Percentiles rank a stretch among this genome's conserved stretches.
These are phyloP conservation scores for Rhodosporidiobolus sp. DNA, from an alignment of 768 basidiomycete species.

Conservation along the genomic window DNA sequence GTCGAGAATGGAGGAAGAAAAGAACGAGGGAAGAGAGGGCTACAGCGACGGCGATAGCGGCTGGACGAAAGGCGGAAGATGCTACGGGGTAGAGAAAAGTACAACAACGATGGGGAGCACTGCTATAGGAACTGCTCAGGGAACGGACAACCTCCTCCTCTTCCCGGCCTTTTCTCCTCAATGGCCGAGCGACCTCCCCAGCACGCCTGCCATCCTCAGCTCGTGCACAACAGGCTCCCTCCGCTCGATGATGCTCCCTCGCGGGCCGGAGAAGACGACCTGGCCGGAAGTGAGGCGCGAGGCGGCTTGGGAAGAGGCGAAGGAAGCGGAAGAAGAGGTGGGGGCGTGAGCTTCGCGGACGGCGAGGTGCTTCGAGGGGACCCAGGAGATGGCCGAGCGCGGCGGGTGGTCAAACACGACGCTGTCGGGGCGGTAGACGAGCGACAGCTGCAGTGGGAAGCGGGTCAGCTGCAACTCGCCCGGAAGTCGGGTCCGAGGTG, in stretches of 20 bases:
- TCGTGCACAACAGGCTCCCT: background rate
- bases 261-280: background rate
- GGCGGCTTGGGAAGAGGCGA: background rate
- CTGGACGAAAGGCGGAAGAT: no score
- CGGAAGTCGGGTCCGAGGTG: background rate
- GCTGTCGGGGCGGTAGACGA: slow-evolving; percentile 9
- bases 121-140: no score
- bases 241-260: background rate
- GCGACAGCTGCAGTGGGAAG: slow-evolving; percentile 4
- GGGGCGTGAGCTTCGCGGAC: background rate
- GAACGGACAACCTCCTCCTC: background rate
- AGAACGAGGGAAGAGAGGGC: no score
- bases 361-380: slow-evolving; percentile 11
- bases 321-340: background rate
- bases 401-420: slow-evolving; percentile 23
- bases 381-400: slow-evolving; percentile 11
- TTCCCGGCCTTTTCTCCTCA: background rate
- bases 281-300: background rate
- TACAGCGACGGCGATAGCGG: no score
- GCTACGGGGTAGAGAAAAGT: no score
- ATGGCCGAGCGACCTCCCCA: slow-evolving; percentile 1
- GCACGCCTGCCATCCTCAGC: background rate
- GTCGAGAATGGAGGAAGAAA: no score
- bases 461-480: background rate
- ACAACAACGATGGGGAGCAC: no score